Conservation (phyloP, 192 early-diverging fungal species). For the Anaeromyces robustus region DNA sequence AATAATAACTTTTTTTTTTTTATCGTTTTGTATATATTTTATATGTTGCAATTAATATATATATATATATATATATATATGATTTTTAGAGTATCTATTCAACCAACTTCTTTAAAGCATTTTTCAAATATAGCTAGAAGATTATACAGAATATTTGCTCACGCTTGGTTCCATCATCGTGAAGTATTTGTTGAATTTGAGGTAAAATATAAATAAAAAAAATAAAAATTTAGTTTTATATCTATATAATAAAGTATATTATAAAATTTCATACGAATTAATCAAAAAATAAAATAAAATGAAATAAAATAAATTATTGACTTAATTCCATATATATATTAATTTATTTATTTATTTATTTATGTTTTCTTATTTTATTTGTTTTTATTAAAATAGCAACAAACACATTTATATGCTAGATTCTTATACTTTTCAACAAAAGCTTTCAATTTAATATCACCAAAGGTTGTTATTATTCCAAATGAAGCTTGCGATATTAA, state of each 20-base stretch:
- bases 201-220: no score
- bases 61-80: not conserved
- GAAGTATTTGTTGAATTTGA: slow-evolving; percentile 79
- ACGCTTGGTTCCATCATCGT: slow-evolving; percentile 83
- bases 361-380: not conserved
- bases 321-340: no score
- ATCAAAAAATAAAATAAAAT: no score
- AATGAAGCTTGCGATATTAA: not conserved
- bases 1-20: no score
- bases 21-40: no score
- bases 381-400: slow-evolving; percentile 22
- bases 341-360: not conserved
- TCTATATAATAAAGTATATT: no score
- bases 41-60: no score
- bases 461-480: not conserved
- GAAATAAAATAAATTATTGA: no score
- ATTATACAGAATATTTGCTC: slow-evolving; percentile 93
- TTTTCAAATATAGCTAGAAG: slow-evolving; percentile 77
- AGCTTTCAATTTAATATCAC: slow-evolving; percentile 16
- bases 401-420: slow-evolving; percentile 52
- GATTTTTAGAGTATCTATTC: slow-evolving; percentile 28
- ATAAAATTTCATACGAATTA: no score
- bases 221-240: no score
- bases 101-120: slow-evolving; percentile 62
- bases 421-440: slow-evolving; percentile 50